These are phyloP conservation scores for Rhododendron molle DNA, from an alignment of 148 eudicot species.

Conservation along the genomic window DNA sequence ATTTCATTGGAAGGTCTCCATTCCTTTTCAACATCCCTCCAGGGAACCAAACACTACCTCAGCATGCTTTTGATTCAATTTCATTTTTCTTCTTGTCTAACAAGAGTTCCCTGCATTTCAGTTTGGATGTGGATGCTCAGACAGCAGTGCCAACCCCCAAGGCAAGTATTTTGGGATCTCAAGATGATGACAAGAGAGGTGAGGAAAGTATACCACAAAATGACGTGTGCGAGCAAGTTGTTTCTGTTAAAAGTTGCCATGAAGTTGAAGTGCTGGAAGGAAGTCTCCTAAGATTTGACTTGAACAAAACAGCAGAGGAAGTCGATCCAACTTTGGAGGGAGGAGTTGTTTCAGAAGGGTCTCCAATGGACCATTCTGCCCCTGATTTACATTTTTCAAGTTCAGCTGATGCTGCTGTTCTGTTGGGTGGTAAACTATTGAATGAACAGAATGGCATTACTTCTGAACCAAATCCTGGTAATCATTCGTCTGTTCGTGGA, in stretches of 20 bases:
- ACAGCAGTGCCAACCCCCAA: slow-evolving; percentile 21
- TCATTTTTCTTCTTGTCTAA: slow-evolving; percentile 12
- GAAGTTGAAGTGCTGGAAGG: slow-evolving; percentile 24
- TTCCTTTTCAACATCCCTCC: not conserved
- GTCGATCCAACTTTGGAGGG: slow-evolving; percentile 12
- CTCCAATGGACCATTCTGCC: slow-evolving; percentile 13
- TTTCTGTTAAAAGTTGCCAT: slow-evolving; percentile 20
- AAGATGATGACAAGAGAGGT: slow-evolving; percentile 18
- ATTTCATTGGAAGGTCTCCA: not conserved
- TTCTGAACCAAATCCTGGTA: slow-evolving; percentile 20
- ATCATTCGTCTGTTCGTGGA: slow-evolving; percentile 17
- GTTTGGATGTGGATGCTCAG: slow-evolving; percentile 62
- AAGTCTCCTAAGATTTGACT: slow-evolving; percentile 23
- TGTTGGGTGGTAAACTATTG: slow-evolving; percentile 9
- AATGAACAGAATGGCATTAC: slow-evolving; percentile 22
- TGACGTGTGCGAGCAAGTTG: slow-evolving; percentile 25
- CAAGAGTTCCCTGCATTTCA: slow-evolving; percentile 38
- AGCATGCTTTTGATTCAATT: not conserved
- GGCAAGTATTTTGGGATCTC: slow-evolving; percentile 19
- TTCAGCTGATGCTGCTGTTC: slow-evolving; percentile 16
- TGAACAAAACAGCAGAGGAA: slow-evolving; percentile 16
- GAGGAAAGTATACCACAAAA: slow-evolving; percentile 24
- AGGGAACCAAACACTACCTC: not conserved
- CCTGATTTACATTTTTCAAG: slow-evolving; percentile 12
- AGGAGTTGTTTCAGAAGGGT: slow-evolving; percentile 17